These are phyloP conservation scores for Cornus florida DNA, from an alignment of 148 eudicot species.

Conservation along the genomic window DNA sequence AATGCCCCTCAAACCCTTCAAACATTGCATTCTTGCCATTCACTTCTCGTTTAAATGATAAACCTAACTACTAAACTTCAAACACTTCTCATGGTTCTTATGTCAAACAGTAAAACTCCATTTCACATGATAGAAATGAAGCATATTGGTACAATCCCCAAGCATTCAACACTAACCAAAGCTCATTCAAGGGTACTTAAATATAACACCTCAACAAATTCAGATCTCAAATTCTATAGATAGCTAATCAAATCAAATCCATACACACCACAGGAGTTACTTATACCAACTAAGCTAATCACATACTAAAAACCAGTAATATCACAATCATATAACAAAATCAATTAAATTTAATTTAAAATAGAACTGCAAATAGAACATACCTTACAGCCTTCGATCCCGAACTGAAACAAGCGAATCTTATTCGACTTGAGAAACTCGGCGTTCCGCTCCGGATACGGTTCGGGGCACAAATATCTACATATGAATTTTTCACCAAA, in stretches of 20 bases:
- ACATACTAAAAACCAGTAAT: background rate
- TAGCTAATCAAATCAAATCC: background rate
- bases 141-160: conserved; percentile 1
- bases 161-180: background rate
- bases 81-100: background rate
- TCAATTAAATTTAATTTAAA: background rate
- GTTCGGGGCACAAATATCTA: conserved; percentile 90
- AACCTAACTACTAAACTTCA: background rate
- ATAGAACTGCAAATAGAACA: background rate
- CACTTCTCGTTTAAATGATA: background rate
- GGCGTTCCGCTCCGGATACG: conserved; percentile 69
- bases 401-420: conserved; percentile 71
- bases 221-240: background rate
- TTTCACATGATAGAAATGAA: conserved; percentile 5
- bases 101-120: background rate
- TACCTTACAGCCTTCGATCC: conserved; percentile 87
- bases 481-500: background rate
- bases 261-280: background rate
- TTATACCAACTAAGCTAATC: background rate
- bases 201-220: background rate
- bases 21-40: background rate
- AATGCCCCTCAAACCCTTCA: background rate
- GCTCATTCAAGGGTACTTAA: no score
- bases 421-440: conserved; percentile 73
- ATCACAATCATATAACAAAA: background rate